phyloP scores from a whole-genome alignment of 305 asterid species.

The Ilex paraguariensis region DNA sequence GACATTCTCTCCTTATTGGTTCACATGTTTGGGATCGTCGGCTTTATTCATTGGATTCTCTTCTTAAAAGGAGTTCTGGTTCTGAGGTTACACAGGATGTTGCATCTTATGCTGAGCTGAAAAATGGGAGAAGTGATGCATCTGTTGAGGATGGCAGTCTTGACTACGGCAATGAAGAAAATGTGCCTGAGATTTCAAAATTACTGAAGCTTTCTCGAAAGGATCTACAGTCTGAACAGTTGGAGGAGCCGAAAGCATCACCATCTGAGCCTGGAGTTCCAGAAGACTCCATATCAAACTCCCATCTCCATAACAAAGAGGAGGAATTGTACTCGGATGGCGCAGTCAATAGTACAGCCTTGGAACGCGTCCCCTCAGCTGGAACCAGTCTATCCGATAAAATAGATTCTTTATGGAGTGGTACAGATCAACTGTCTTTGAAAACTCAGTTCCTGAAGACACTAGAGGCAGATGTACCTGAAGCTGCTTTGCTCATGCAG shows the following conservation, averaged over 20 bases:
- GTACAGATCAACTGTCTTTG: constrained; percentile 43
- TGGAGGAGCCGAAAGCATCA: constrained; percentile 24
- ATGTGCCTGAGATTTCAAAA: constrained; percentile 23
- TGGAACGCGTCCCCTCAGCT: constrained; percentile 61
- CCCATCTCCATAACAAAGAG: constrained; percentile 14
- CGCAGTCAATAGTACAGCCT: constrained; percentile 19
- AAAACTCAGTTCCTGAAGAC: constrained; percentile 23
- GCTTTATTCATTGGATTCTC: constrained; percentile 49
- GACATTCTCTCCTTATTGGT: constrained; percentile 61
- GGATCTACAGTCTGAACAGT: constrained; percentile 18
- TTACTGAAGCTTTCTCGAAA: constrained; percentile 20
- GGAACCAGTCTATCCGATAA: constrained; percentile 76
- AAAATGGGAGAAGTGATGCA: constrained; percentile 31
- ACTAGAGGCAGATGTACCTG: constrained; percentile 25
- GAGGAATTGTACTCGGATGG: constrained; percentile 20
- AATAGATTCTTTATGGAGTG: constrained; percentile 93
- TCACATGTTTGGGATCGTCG: constrained; percentile 72
- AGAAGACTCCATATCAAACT: constrained; percentile 22
- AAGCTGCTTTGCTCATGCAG: constrained; percentile 20
- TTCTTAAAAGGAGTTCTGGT: constrained; percentile 41
- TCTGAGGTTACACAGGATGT: constrained; percentile 31
- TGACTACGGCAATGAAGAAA: constrained; percentile 34
- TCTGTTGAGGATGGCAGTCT: constrained; percentile 20
- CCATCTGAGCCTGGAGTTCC: constrained; percentile 15
- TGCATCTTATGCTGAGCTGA: constrained; percentile 19